A percentile compares a stretch with the other conserved stretches of the same genome.
These are phyloP conservation scores for Trichoderma brevicompactum DNA, from an alignment of 2,329 filamentous ascomycete species.

Conservation along the genomic window DNA sequence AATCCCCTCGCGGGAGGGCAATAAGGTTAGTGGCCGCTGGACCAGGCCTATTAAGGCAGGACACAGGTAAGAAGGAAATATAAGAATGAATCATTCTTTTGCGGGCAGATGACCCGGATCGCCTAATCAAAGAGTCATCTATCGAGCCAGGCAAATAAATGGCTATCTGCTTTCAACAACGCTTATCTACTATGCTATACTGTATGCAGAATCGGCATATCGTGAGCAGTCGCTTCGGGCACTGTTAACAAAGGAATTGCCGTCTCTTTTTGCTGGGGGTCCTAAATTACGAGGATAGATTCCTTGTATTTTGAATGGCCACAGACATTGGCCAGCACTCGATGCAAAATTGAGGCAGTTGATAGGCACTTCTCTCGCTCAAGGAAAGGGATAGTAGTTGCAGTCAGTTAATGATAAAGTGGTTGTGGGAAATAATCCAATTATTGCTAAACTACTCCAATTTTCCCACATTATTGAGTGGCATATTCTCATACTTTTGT, in stretches of 20 bases:
- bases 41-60: constrained; percentile 24
- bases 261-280: neutral
- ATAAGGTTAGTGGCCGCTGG: neutral
- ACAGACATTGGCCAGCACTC: no score
- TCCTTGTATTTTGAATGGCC: no score
- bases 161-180: neutral
- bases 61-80: neutral
- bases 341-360: no score
- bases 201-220: neutral
- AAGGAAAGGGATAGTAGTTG: no score
- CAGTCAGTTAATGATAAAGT: no score
- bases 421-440: no score
- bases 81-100: constrained; percentile 1
- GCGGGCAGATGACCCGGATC: neutral
- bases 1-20: neutral
- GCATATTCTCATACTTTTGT: no score
- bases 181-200: neutral
- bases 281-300: no score
- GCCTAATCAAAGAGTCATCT: constrained; percentile 11
- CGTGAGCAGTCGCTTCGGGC: neutral
- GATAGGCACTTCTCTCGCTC: no score
- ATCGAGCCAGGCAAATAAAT: neutral
- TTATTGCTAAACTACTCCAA: no score
- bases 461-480: no score
- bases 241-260: neutral